A percentile compares a stretch with the other conserved stretches of the same genome.
phyloP scores from a whole-genome alignment of 345 rosid species.

The Populus ilicifolia region DNA sequence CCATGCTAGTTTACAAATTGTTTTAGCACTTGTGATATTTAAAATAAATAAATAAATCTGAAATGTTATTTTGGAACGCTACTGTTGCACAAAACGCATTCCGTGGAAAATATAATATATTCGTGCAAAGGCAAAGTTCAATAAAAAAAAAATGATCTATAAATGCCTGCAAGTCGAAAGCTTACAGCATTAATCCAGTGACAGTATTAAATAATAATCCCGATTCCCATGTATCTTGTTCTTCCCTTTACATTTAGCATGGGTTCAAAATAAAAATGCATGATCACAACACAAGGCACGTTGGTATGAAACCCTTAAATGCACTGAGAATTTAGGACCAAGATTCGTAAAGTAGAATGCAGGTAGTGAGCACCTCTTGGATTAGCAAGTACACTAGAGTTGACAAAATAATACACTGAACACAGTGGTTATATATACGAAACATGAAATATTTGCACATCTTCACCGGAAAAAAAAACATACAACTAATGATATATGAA shows the following conservation, averaged over 20 bases:
- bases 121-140: not conserved
- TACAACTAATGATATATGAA: not conserved
- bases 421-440: slow-evolving; percentile 1
- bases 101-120: not conserved
- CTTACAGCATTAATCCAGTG: too few species aligned
- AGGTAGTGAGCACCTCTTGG: not conserved
- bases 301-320: too few species aligned
- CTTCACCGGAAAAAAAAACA: not conserved
- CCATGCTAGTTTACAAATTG: too few species aligned
- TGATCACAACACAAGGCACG: not conserved
- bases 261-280: not conserved
- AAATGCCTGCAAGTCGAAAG: not conserved
- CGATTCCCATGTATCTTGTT: too few species aligned
- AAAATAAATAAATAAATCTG: too few species aligned
- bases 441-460: not conserved
- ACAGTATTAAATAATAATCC: too few species aligned
- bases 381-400: not conserved
- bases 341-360: not conserved
- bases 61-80: not conserved
- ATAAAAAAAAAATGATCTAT: too few species aligned
- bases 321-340: not conserved
- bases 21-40: too few species aligned
- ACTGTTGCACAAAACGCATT: not conserved
- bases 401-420: not conserved
- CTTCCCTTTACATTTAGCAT: too few species aligned